A percentile compares a stretch with the other conserved stretches of the same genome.
phyloP scores from a whole-genome alignment of 306 rosid species.

The Datisca glomerata region DNA sequence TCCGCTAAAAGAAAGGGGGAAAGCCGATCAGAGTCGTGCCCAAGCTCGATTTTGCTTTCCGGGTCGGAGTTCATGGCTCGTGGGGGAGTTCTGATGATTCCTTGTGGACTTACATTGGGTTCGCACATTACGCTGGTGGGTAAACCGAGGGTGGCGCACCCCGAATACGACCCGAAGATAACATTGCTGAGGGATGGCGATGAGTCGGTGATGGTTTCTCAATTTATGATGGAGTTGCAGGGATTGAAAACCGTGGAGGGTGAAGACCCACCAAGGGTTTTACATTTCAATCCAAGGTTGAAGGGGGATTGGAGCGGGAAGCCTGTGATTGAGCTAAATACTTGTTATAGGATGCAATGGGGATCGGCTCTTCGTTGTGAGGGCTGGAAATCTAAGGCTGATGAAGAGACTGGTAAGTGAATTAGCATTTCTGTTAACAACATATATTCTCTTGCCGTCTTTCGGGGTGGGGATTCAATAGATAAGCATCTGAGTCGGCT shows the following conservation, averaged over 20 bases:
- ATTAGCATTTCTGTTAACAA: background rate
- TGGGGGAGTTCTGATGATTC: conserved; percentile 47
- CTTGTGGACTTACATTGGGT: conserved; percentile 87
- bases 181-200: conserved; percentile 20
- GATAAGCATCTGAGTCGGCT: too few relatives aligned
- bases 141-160: conserved; percentile 34
- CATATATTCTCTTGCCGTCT: too few relatives aligned
- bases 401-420: conserved; percentile 76
- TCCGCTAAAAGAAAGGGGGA: conserved; percentile 7
- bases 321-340: conserved; percentile 80
- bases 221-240: conserved; percentile 73
- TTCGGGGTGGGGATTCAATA: too few relatives aligned
- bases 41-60: conserved; percentile 36
- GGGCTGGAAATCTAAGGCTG: conserved; percentile 87
- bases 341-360: conserved; percentile 98
- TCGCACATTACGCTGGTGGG: conserved; percentile 75
- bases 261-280: conserved; percentile 80
- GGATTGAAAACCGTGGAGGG: conserved; percentile 80
- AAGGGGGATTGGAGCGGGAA: conserved; percentile 88
- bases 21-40: conserved; percentile 38
- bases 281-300: conserved; percentile 89
- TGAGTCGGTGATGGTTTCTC: conserved; percentile 40
- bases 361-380: conserved; percentile 72
- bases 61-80: conserved; percentile 38
- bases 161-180: conserved; percentile 26